Conservation (phyloP, 2,329 filamentous ascomycete species). For the Alternaria angustiovoidea region DNA sequence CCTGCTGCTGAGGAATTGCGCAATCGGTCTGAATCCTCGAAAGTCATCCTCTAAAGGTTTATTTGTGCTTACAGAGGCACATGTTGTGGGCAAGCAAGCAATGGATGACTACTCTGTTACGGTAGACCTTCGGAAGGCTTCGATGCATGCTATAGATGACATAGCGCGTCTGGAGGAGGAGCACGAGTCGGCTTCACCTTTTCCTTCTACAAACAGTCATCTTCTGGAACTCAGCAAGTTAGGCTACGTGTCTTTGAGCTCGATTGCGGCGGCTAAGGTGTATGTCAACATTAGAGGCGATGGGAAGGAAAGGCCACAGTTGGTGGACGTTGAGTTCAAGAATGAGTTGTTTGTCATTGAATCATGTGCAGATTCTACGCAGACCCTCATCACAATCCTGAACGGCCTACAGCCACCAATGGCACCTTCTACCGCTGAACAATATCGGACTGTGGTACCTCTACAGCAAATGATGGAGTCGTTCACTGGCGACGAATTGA, state of each 20-base stretch:
- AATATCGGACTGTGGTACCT: constrained; percentile 87
- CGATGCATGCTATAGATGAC: constrained; percentile 84
- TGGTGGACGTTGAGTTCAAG: constrained; percentile 79
- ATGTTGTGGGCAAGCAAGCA: constrained; percentile 72
- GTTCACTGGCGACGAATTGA: constrained; percentile 86
- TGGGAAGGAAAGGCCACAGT: constrained; percentile 66
- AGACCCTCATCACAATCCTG: constrained; percentile 82
- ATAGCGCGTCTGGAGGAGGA: constrained; percentile 56
- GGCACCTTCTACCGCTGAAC: constrained; percentile 80
- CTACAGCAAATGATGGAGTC: constrained; percentile 89
- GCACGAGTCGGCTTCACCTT: constrained; percentile 16
- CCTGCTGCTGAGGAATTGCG: constrained; percentile 80
- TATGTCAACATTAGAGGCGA: constrained; percentile 67
- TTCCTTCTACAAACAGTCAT: constrained; percentile 50
- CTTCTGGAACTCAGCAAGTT: constrained; percentile 62
- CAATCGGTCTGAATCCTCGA: constrained; percentile 84
- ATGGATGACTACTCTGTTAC: constrained; percentile 70
- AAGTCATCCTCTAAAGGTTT: constrained; percentile 77
- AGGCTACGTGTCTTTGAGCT: constrained; percentile 87
- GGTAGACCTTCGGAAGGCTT: constrained; percentile 79
- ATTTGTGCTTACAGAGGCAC: constrained; percentile 80
- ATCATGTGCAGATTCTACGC: constrained; percentile 95
- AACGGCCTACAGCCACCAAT: constrained; percentile 84
- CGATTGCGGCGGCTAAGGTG: constrained; percentile 81
- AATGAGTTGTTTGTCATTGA: constrained; percentile 91